Percentiles rank a stretch among this genome's conserved stretches.
These are phyloP conservation scores for Silene noctiflora DNA, from an alignment of 179 eudicot species.

Conservation along the genomic window DNA sequence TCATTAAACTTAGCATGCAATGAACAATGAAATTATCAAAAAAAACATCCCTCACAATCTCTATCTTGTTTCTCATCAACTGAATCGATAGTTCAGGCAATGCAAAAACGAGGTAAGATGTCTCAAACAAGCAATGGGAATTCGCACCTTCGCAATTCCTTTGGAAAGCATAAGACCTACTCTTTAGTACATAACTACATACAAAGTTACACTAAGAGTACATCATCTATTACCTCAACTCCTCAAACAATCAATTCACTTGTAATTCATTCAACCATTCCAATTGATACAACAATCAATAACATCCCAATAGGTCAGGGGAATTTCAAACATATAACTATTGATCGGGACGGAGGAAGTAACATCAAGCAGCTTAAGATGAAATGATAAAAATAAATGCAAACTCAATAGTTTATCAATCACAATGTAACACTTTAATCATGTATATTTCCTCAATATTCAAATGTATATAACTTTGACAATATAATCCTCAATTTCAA, in stretches of 20 bases:
- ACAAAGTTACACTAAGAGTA: background rate
- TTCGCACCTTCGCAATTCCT: too few species aligned
- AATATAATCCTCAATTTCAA: background rate
- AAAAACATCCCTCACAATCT: too few species aligned
- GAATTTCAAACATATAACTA: too few species aligned
- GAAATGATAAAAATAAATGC: background rate
- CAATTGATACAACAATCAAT: background rate
- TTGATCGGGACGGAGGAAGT: background rate
- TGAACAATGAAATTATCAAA: too few species aligned
- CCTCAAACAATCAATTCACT: background rate
- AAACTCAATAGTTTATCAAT: background rate
- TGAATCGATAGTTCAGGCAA: too few species aligned
- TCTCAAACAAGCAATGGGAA: too few species aligned
- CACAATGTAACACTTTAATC: background rate
- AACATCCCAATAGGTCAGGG: too few species aligned
- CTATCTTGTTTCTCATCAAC: too few species aligned
- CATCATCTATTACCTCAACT: background rate
- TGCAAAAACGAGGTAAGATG: too few species aligned
- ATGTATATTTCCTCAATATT: background rate
- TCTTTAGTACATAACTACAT: too few species aligned
- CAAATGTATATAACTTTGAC: slow-evolving; percentile 12
- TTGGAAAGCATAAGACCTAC: too few species aligned
- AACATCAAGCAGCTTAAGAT: background rate
- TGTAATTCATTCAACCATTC: background rate
- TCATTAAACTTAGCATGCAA: too few species aligned